Evolutionary conservation across 305 asterid genomes (phyloP).

Genomic region (Vinca major): DNA sequence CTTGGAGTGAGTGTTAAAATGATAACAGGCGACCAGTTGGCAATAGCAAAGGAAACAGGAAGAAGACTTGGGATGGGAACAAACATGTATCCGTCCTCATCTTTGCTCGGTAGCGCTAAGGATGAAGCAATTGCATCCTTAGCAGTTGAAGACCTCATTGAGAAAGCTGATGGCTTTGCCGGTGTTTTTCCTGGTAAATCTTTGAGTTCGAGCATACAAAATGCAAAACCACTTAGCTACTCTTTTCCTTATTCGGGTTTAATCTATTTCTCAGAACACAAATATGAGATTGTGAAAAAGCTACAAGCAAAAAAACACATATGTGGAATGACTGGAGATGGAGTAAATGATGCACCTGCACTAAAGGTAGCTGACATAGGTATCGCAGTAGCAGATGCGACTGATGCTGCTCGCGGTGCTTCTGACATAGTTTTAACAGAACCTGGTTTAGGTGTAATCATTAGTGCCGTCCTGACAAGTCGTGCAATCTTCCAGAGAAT

Average conservation of each 20-base stretch:
- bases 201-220: not conserved
- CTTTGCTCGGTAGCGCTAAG: conserved; percentile 42
- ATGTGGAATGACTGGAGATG: conserved; percentile 61
- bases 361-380: conserved; percentile 55
- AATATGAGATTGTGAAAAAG: conserved; percentile 46
- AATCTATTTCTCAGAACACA: conserved; percentile 31
- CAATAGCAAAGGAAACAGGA: conserved; percentile 62
- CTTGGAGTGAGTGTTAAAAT: conserved; percentile 56
- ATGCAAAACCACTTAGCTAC: not conserved
- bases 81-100: conserved; percentile 50
- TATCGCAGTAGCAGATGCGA: conserved; percentile 51
- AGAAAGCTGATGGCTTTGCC: conserved; percentile 60
- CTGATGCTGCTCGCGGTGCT: conserved; percentile 57
- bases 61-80: conserved; percentile 62
- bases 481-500: conserved; percentile 55
- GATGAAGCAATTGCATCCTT: conserved; percentile 35
- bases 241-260: not conserved
- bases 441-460: conserved; percentile 49
- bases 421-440: conserved; percentile 55
- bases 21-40: conserved; percentile 62
- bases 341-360: conserved; percentile 62
- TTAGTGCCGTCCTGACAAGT: conserved; percentile 55
- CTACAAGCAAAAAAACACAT: conserved; percentile 43
- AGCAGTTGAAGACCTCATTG: conserved; percentile 52
- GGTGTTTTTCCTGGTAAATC: conserved; percentile 55